Conservation (phyloP, 495 filamentous ascomycete genomes). For the Tetracladium marchalianum region DNA sequence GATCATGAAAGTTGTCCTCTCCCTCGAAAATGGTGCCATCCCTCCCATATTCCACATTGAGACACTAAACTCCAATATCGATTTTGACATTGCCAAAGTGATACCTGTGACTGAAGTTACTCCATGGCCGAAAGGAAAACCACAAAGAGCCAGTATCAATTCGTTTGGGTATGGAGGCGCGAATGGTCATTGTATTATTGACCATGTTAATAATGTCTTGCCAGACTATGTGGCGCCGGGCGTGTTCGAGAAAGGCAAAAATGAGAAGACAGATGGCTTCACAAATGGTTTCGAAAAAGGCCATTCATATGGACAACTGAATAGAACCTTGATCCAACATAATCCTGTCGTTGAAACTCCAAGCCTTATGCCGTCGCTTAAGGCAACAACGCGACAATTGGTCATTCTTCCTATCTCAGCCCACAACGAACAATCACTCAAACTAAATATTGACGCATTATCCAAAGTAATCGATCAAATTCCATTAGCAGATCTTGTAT, state of each 20-base stretch:
- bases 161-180: slow-evolving; percentile 49
- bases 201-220: too few relatives aligned
- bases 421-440: slow-evolving; percentile 21
- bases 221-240: too few relatives aligned
- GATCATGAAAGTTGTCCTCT: slow-evolving; percentile 46
- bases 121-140: not conserved
- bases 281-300: too few relatives aligned
- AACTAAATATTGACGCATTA: slow-evolving; percentile 21
- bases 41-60: slow-evolving; percentile 39
- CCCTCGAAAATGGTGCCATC: slow-evolving; percentile 46
- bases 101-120: not conserved
- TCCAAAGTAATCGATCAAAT: slow-evolving; percentile 12
- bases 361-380: slow-evolving; percentile 7
- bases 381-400: slow-evolving; percentile 6
- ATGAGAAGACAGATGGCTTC: too few relatives aligned
- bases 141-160: slow-evolving; percentile 37
- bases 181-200: slow-evolving; percentile 47
- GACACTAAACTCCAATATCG: slow-evolving; percentile 31
- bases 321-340: too few relatives aligned
- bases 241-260: too few relatives aligned
- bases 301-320: too few relatives aligned
- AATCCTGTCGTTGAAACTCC: not conserved
- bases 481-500: slow-evolving; percentile 24
- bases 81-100: slow-evolving; percentile 6
- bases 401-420: slow-evolving; percentile 22